Evolutionary conservation across 2,329 filamentous ascomycete genomes (phyloP).

Genomic region (Lasiodiplodia citricola): DNA sequence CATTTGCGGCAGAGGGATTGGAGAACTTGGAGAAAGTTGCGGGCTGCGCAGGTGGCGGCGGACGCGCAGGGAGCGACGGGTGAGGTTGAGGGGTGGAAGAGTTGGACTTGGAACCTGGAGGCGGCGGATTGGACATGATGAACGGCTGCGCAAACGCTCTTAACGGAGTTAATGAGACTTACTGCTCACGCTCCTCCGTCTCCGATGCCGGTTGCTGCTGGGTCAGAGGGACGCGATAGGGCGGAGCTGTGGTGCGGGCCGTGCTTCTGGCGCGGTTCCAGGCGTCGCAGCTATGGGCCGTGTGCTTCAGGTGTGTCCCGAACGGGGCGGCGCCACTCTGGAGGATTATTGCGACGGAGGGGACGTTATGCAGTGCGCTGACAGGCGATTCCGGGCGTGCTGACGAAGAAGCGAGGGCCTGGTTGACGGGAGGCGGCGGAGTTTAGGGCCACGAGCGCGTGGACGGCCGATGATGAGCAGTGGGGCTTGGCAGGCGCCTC

Average conservation of each 20-base stretch:
- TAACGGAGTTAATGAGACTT: slow-evolving; percentile 27
- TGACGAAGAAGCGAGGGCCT: slow-evolving; percentile 19
- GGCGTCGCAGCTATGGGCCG: slow-evolving; percentile 12
- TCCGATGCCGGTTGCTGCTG: slow-evolving; percentile 27
- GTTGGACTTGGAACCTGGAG: slow-evolving; percentile 65
- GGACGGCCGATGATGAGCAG: slow-evolving; percentile 13
- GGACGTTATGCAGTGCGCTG: slow-evolving; percentile 16
- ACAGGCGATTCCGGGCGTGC: slow-evolving; percentile 16
- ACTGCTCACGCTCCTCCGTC: slow-evolving; percentile 26
- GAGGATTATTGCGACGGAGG: slow-evolving; percentile 19
- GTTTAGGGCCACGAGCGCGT: slow-evolving; percentile 12
- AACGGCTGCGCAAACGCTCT: slow-evolving; percentile 36
- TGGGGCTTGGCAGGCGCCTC: slow-evolving; percentile 22
- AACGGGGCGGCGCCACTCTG: background rate
- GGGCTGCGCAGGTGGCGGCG: slow-evolving; percentile 64
- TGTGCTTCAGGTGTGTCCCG: slow-evolving; percentile 20
- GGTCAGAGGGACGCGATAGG: slow-evolving; percentile 18
- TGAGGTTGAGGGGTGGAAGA: slow-evolving; percentile 46
- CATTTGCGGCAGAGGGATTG: slow-evolving; percentile 52
- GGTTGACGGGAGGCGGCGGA: slow-evolving; percentile 20
- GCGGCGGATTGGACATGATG: slow-evolving; percentile 83
- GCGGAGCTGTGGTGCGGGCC: slow-evolving; percentile 24
- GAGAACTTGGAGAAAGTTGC: slow-evolving; percentile 43
- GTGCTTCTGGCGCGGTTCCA: slow-evolving; percentile 20
- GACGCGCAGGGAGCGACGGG: slow-evolving; percentile 77